Conservation (phyloP, 2,329 filamentous ascomycete species). For the Aspergillus fischeri region DNA sequence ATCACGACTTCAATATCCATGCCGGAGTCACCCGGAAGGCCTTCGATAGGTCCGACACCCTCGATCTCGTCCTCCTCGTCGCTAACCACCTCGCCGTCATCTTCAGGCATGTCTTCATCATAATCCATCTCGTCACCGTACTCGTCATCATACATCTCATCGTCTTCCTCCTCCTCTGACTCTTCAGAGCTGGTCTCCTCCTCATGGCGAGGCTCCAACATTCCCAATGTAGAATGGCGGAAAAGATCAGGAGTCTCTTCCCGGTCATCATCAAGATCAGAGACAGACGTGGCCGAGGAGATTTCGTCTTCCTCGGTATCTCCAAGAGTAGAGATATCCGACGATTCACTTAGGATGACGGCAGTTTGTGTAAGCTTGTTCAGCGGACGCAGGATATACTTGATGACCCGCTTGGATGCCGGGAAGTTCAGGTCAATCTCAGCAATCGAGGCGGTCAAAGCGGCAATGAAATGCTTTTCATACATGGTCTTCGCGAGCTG, state of each 20-base stretch:
- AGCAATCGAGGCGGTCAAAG: slow-evolving; percentile 84
- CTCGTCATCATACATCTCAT: slow-evolving; percentile 90
- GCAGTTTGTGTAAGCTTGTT: slow-evolving; percentile 84
- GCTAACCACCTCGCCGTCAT: slow-evolving; percentile 82
- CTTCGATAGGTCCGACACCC: slow-evolving; percentile 70
- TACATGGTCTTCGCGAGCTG: slow-evolving; percentile 95
- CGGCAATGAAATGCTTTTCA: slow-evolving; percentile 90
- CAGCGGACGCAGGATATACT: slow-evolving; percentile 88
- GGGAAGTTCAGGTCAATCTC: slow-evolving; percentile 96
- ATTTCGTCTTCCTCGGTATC: slow-evolving; percentile 83
- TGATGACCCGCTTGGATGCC: slow-evolving; percentile 87
- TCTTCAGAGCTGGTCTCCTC: slow-evolving; percentile 74
- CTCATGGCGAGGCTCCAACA: slow-evolving; percentile 80
- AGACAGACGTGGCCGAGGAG: slow-evolving; percentile 80
- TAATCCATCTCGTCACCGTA: slow-evolving; percentile 91
- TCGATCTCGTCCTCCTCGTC: slow-evolving; percentile 80
- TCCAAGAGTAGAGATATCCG: slow-evolving; percentile 65
- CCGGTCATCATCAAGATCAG: slow-evolving; percentile 77
- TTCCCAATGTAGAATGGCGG: slow-evolving; percentile 90
- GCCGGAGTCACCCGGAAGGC: slow-evolving; percentile 56
- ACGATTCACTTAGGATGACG: slow-evolving; percentile 76
- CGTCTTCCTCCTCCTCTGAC: slow-evolving; percentile 69
- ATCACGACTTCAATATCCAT: slow-evolving; percentile 85
- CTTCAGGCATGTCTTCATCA: slow-evolving; percentile 72
- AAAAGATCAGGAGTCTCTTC: slow-evolving; percentile 97